These are phyloP conservation scores for Mycena pura DNA, from an alignment of 768 basidiomycete genomes.

Conservation along the genomic window DNA sequence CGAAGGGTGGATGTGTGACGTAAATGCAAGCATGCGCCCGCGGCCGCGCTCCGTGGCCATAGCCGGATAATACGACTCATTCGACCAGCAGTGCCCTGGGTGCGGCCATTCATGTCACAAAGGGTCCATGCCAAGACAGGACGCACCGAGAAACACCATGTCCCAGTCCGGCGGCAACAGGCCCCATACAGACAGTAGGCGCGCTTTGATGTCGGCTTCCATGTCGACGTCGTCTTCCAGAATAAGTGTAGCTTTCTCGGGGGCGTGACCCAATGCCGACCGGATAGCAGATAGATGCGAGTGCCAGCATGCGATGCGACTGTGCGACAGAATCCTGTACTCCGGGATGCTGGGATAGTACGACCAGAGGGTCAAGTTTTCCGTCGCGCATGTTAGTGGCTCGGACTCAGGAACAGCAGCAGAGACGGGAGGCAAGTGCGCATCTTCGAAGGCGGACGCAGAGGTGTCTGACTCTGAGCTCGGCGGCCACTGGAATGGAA, in stretches of 20 bases:
- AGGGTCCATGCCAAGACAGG: neutral
- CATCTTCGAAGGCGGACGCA: neutral
- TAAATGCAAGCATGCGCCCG: conserved; percentile 12
- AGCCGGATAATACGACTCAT: conserved; percentile 60
- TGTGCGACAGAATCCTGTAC: conserved; percentile 60
- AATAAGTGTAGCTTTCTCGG: conserved; percentile 54
- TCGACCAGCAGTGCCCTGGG: conserved; percentile 87
- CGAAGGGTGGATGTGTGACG: conserved; percentile 60
- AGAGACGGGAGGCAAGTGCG: neutral
- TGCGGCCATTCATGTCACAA: conserved; percentile 12
- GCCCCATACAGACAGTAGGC: conserved; percentile 33
- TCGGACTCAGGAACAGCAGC: conserved; percentile 1
- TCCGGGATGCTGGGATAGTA: conserved; percentile 47
- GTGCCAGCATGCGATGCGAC: conserved; percentile 74
- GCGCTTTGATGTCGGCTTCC: conserved; percentile 62
- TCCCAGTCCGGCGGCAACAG: conserved; percentile 15
- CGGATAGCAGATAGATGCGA: conserved; percentile 66
- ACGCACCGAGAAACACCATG: conserved; percentile 17
- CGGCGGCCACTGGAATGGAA: conserved; percentile 44
- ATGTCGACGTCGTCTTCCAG: conserved; percentile 84
- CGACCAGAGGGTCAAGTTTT: conserved; percentile 44
- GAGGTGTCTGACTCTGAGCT: conserved; percentile 12
- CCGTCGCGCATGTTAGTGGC: conserved; percentile 51
- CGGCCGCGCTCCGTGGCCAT: conserved; percentile 25
- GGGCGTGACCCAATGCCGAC: conserved; percentile 20